Evolutionary conservation across 2,329 filamentous ascomycete genomes (phyloP).

Genomic region (Pseudocercospora cruenta): DNA sequence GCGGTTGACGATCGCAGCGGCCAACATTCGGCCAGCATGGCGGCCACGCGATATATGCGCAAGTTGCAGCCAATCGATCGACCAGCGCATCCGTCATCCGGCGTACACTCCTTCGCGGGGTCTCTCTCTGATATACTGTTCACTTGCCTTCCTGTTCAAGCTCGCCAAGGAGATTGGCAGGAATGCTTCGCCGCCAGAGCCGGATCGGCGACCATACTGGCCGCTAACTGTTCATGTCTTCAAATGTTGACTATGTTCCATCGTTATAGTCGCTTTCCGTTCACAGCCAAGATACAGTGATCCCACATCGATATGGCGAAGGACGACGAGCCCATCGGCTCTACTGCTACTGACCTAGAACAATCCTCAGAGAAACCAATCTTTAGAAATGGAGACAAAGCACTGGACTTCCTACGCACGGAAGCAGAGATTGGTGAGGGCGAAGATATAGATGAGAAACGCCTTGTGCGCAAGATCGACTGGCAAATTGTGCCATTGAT

Average conservation of each 20-base stretch:
- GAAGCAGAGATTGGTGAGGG: constrained; percentile 21
- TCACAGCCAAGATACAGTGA: background rate
- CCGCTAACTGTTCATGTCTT: background rate
- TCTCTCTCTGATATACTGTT: background rate
- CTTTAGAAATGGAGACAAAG: constrained; percentile 22
- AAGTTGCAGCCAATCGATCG: background rate
- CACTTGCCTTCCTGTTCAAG: background rate
- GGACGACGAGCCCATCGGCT: background rate
- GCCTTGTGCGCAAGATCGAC: constrained; percentile 11
- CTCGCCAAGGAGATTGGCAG: background rate
- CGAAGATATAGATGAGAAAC: constrained; percentile 18
- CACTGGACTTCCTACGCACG: constrained; percentile 19
- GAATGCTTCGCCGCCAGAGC: background rate
- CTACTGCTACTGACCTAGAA: constrained; percentile 6
- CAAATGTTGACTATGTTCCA: background rate
- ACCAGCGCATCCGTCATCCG: background rate
- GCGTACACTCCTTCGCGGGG: background rate
- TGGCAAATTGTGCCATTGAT: background rate
- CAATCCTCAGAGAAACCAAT: constrained; percentile 15
- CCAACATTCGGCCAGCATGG: background rate
- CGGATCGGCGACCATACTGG: background rate
- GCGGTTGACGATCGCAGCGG: background rate
- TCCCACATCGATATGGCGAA: background rate
- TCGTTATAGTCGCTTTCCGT: background rate
- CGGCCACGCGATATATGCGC: background rate